Evolutionary conservation across 345 rosid species (phyloP).

Genomic region (Syzygium jambos): DNA sequence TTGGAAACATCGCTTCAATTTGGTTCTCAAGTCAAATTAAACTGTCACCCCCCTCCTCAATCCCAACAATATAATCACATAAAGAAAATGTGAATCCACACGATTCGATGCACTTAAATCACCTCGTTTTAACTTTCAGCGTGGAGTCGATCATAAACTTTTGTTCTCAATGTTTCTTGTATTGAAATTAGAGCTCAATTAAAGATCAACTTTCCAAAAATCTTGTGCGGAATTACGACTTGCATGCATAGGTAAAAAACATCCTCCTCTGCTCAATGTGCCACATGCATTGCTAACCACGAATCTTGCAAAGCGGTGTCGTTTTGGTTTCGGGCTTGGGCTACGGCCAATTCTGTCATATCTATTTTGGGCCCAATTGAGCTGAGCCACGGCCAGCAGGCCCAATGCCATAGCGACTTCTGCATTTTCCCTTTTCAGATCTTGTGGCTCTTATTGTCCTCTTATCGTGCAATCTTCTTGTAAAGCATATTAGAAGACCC

Average conservation of each 20-base stretch:
- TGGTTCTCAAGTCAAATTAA: background rate
- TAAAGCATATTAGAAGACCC: background rate
- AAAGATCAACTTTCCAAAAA: background rate
- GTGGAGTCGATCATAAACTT: fast-evolving
- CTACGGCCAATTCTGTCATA: background rate
- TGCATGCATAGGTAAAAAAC: background rate
- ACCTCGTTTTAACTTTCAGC: fast-evolving
- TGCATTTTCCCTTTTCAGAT: background rate
- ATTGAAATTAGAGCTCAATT: background rate
- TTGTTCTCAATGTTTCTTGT: background rate
- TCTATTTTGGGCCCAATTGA: background rate
- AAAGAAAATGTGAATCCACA: too few species aligned
- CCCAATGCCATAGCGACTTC: background rate
- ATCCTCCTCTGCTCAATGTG: background rate
- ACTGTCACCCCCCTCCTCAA: background rate
- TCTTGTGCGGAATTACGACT: background rate
- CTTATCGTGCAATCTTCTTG: background rate
- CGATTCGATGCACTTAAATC: too few species aligned
- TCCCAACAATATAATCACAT: fast-evolving
- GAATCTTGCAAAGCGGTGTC: background rate
- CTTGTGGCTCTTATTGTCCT: background rate
- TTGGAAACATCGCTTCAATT: background rate
- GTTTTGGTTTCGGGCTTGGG: background rate
- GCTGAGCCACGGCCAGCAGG: background rate
- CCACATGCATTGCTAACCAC: background rate